A percentile compares a stretch with the other conserved stretches of the same genome.
Conservation (phyloP, 2,329 filamentous ascomycete species). For the Colletotrichum filicis region DNA sequence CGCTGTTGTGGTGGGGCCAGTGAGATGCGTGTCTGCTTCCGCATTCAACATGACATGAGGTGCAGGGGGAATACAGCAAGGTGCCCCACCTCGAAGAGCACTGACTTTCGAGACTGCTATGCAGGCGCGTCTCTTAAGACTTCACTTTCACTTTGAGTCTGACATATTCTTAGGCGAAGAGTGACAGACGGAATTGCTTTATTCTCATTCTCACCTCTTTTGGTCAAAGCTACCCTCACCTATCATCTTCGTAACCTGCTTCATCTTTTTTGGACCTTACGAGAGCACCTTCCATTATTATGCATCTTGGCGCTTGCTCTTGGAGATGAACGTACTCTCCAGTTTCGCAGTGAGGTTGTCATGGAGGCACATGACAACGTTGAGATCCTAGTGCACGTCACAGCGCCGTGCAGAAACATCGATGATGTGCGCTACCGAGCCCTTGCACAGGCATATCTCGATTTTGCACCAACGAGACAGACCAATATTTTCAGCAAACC, state of each 20-base stretch:
- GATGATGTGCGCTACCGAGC: slow-evolving; percentile 62
- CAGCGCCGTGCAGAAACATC: slow-evolving; percentile 58
- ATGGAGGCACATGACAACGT: slow-evolving; percentile 43
- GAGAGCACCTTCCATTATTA: neutral
- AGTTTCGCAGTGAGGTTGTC: slow-evolving; percentile 2
- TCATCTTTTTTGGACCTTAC: neutral
- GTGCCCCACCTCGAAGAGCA: slow-evolving; percentile 27
- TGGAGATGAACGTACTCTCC: slow-evolving; percentile 14
- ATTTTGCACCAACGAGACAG: slow-evolving; percentile 51
- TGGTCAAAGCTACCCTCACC: neutral
- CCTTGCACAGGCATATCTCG: slow-evolving; percentile 62
- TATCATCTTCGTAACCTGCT: too few relatives aligned
- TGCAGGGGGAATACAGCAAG: neutral
- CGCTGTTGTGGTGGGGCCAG: neutral
- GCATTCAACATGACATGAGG: neutral
- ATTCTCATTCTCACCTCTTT: neutral
- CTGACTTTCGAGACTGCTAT: slow-evolving; percentile 22
- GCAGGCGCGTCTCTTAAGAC: neutral
- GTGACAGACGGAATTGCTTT: neutral
- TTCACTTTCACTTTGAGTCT: neutral
- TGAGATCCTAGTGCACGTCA: slow-evolving; percentile 67
- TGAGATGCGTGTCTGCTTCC: neutral
- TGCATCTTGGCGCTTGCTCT: neutral
- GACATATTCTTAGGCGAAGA: neutral
- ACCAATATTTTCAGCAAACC: slow-evolving; percentile 14